Evolutionary conservation across 805 yeast species (phyloP), one percentile per base, ranked within the genome.

Genomic region (Zygotorulaspora florentina): DNA sequence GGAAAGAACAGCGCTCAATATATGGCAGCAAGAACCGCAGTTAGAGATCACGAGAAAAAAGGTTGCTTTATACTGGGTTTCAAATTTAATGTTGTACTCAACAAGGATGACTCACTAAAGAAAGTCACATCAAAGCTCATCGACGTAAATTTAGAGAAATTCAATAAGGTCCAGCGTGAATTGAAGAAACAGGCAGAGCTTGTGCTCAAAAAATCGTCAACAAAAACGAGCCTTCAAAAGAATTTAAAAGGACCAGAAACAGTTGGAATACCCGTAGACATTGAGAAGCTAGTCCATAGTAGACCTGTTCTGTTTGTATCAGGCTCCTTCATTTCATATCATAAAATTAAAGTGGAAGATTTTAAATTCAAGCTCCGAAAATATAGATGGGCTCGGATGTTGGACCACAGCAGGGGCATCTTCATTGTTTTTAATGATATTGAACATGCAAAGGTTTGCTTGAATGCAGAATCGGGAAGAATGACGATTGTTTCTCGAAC

Each of bases 341-440:
- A 45, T 71, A 72, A 46, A 68, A 72, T 54, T 77, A 80, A 61
- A 72, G 74, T 48, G 74, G 89, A 55, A 42, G 87, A 83, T 57
- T 68, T 88, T 43, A 81, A 85, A 55, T 71, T 75, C 23, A 70
- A 73, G 26, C 67, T 87, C 27, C 73, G 73, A 34, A 75, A 73
- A 39, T 83, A 83, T 57, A 77, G 76, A 44, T 84, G 88, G 81
- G 76, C 80, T 0, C 70, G 85, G 44, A 78, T 87, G 2, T 59
- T 84, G 40, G 72, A 79, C 3, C 90, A 85, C 52, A 53, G 55
- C 0, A 64, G 74, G 1, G 96, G 96, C 0, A 83, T 83, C 54
- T 87, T 76, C 55, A 70, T 87, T 31, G 81, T 86, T 1, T 88
- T 88, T 64, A 80, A 80, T 54, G 71, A 62, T 40, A 41, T 56